Percentiles rank a stretch among this genome's conserved stretches.
phyloP scores from a whole-genome alignment of 768 basidiomycete species.

The Russula abietina region DNA sequence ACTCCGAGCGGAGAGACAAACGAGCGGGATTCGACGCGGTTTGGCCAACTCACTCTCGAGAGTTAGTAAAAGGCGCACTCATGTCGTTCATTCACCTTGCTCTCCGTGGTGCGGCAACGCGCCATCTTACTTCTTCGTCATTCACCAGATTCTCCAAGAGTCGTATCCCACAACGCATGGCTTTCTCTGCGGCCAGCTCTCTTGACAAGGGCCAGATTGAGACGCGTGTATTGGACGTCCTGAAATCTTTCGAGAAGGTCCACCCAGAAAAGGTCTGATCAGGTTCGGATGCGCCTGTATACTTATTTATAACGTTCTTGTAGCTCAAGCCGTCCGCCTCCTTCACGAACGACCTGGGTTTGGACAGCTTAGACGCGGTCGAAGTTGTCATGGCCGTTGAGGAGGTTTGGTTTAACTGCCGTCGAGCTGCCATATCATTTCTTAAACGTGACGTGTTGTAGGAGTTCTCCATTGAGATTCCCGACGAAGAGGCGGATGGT shows the following conservation, averaged over 20 bases:
- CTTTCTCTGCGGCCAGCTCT: conserved; percentile 61
- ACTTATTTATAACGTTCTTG: not conserved
- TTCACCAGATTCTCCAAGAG: conserved; percentile 25
- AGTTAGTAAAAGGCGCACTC: conserved; percentile 1
- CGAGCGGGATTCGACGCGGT: not conserved
- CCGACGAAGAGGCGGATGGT: conserved; percentile 92
- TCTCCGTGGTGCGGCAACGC: conserved; percentile 28
- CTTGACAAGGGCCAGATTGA: conserved; percentile 66
- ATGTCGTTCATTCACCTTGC: conserved; percentile 24
- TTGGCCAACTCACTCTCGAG: conserved; percentile 5
- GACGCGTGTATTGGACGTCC: conserved; percentile 69
- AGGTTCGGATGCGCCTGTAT: conserved; percentile 10
- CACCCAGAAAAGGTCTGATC: conserved; percentile 57
- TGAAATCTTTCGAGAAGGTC: conserved; percentile 89
- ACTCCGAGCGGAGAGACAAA: conserved; percentile 16
- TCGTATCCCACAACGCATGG: conserved; percentile 36
- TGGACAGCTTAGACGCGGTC: conserved; percentile 94
- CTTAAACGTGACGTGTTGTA: conserved; percentile 31
- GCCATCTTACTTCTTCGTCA: conserved; percentile 33
- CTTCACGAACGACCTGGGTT: conserved; percentile 78
- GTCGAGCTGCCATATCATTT: not conserved
- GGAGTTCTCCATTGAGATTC: conserved; percentile 98
- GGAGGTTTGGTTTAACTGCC: conserved; percentile 47
- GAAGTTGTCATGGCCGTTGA: conserved; percentile 99
- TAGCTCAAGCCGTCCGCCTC: conserved; percentile 62